phyloP scores from a whole-genome alignment of 192 early-diverging fungal genomes.

The Diversispora epigaea region DNA sequence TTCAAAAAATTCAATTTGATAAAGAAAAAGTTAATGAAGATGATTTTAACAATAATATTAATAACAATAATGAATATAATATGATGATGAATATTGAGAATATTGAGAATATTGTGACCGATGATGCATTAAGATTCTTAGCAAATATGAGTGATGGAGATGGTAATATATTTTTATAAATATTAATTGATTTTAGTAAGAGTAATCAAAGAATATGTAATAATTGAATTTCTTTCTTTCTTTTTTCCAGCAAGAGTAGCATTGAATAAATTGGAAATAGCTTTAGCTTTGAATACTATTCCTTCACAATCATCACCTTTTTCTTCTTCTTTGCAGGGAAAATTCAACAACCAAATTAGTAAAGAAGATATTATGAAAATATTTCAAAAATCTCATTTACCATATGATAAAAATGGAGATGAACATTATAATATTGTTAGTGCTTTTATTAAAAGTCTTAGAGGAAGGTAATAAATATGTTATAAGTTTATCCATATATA shows the following conservation, averaged over 20 bases:
- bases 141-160: slow-evolving; percentile 79
- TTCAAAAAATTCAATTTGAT: slow-evolving; percentile 21
- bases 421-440: slow-evolving; percentile 91
- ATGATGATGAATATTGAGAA: slow-evolving; percentile 22
- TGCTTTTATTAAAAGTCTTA: slow-evolving; percentile 85
- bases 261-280: slow-evolving; percentile 66
- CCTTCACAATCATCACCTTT: too few relatives aligned
- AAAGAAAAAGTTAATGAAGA: slow-evolving; percentile 49
- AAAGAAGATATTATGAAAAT: slow-evolving; percentile 62
- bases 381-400: slow-evolving; percentile 76
- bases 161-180: slow-evolving; percentile 37
- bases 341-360: slow-evolving; percentile 30
- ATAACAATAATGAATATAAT: slow-evolving; percentile 33
- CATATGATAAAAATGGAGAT: slow-evolving; percentile 82
- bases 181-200: background rate
- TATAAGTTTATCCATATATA: background rate
- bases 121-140: slow-evolving; percentile 52
- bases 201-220: background rate
- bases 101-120: slow-evolving; percentile 27
- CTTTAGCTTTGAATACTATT: slow-evolving; percentile 39
- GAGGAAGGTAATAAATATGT: slow-evolving; percentile 58
- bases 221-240: background rate
- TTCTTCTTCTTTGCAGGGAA: slow-evolving; percentile 39
- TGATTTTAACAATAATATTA: slow-evolving; percentile 28
- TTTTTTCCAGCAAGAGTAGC: slow-evolving; percentile 56